A percentile compares a stretch with the other conserved stretches of the same genome.
Conservation (phyloP, 2,329 filamentous ascomycete species). For the Bipolaris bicolor region DNA sequence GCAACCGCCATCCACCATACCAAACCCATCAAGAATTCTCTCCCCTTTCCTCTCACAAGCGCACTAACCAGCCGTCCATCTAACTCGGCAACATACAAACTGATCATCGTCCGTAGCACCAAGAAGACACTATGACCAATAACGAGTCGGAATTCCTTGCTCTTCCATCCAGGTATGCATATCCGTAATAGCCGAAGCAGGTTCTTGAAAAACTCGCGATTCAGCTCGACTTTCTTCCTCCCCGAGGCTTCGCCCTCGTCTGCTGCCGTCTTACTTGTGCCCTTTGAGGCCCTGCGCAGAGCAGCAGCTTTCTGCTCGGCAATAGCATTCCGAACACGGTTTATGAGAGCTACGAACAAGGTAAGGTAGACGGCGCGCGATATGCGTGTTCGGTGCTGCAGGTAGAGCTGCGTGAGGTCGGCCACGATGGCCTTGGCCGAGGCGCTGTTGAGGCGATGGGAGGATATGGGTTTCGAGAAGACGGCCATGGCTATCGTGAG, state of each 20-base stretch:
- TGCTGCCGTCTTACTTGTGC: conserved; percentile 47
- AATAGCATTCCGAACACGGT: conserved; percentile 89
- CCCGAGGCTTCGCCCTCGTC: conserved; percentile 47
- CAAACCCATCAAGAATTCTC: conserved; percentile 84
- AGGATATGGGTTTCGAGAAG: conserved; percentile 49
- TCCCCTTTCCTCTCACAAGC: conserved; percentile 87
- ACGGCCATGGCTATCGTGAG: conserved; percentile 47
- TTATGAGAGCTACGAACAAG: conserved; percentile 56
- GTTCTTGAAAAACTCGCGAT: conserved; percentile 83
- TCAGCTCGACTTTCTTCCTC: conserved; percentile 86
- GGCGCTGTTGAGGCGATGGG: conserved; percentile 37
- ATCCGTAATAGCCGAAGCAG: conserved; percentile 80
- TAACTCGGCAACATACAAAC: conserved; percentile 93
- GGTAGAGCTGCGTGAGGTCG: conserved; percentile 48
- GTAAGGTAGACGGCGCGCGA: conserved; percentile 51
- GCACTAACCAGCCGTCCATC: conserved; percentile 93
- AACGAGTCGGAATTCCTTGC: conserved; percentile 83
- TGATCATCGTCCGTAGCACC: conserved; percentile 87
- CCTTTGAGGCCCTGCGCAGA: conserved; percentile 59
- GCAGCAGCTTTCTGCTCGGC: conserved; percentile 90
- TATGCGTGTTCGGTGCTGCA: conserved; percentile 49
- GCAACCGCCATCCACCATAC: conserved; percentile 99
- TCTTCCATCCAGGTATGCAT: conserved; percentile 87
- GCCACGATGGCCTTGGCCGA: conserved; percentile 46
- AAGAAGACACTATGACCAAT: conserved; percentile 93